Evolutionary conservation across 306 rosid genomes (phyloP).

Genomic region (Prunus kanzakura): DNA sequence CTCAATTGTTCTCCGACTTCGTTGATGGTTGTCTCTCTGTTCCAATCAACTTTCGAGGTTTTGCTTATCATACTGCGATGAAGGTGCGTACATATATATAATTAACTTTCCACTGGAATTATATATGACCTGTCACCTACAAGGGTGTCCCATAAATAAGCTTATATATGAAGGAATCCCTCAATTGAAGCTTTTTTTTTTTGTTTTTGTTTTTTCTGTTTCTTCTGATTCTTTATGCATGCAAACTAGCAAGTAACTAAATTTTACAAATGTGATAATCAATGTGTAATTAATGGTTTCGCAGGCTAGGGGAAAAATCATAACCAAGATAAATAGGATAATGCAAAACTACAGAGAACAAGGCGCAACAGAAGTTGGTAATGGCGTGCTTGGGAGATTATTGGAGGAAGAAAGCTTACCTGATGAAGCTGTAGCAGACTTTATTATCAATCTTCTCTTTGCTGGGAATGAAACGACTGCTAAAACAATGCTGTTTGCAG

Average conservation of each 20-base stretch:
- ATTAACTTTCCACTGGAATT: too few relatives aligned
- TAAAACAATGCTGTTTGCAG: constrained; percentile 92
- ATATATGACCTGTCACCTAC: too few relatives aligned
- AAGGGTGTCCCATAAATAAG: too few relatives aligned
- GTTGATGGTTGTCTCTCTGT: constrained; percentile 88
- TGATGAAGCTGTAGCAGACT: constrained; percentile 74
- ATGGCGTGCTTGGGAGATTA: constrained; percentile 69
- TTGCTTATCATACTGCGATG: constrained; percentile 78
- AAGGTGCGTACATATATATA: constrained; percentile 42
- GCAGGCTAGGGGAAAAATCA: constrained; percentile 84
- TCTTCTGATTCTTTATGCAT: too few relatives aligned
- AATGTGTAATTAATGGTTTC: neutral
- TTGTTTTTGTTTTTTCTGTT: neutral
- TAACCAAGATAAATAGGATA: constrained; percentile 61
- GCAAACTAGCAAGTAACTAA: too few relatives aligned
- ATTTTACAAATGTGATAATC: too few relatives aligned
- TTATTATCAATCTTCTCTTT: constrained; percentile 90
- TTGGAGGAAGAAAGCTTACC: constrained; percentile 74
- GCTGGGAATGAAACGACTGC: constrained; percentile 96
- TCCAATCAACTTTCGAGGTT: constrained; percentile 66
- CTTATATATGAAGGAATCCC: too few relatives aligned
- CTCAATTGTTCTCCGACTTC: constrained; percentile 75
- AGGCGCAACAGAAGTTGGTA: constrained; percentile 31
- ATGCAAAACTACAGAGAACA: constrained; percentile 49
- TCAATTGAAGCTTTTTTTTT: neutral